Evolutionary conservation across 2,329 filamentous ascomycete species (phyloP).

Genomic region (Pseudocercospora fuligena): DNA sequence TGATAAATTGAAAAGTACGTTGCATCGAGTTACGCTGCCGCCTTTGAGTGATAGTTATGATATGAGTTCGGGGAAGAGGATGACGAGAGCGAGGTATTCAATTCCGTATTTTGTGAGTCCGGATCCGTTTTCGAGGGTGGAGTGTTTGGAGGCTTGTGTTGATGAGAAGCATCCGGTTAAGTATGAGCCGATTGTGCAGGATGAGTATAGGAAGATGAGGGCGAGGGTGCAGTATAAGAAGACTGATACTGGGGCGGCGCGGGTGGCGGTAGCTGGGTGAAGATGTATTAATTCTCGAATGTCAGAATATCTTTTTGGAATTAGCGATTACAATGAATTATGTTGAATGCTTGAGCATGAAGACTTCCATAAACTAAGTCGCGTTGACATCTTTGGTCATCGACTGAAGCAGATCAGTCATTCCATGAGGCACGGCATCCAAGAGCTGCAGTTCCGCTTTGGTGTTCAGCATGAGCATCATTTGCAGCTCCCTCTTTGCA

Average conservation of each 20-base stretch:
- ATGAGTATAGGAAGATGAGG: conserved; percentile 44
- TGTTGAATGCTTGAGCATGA: background rate
- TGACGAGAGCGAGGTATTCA: conserved; percentile 46
- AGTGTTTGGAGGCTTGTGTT: conserved; percentile 39
- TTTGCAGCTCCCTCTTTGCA: conserved; percentile 63
- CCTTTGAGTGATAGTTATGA: conserved; percentile 29
- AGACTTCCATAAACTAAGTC: background rate
- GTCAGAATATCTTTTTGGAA: background rate
- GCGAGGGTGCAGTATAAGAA: conserved; percentile 27
- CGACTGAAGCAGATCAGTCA: conserved; percentile 30
- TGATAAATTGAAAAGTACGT: conserved; percentile 46
- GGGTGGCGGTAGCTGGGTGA: background rate
- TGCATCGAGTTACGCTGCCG: conserved; percentile 47
- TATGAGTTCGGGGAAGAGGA: conserved; percentile 39
- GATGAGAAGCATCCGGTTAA: conserved; percentile 41
- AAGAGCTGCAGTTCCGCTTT: conserved; percentile 75
- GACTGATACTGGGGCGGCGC: background rate
- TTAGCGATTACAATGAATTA: background rate
- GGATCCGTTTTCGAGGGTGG: conserved; percentile 42
- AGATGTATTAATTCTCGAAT: background rate
- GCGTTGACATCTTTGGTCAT: background rate
- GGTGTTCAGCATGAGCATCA: conserved; percentile 73
- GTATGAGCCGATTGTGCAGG: conserved; percentile 47
- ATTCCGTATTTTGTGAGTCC: conserved; percentile 49
- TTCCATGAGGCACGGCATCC: conserved; percentile 34